Percentiles rank a stretch among this genome's conserved stretches.
phyloP scores from a whole-genome alignment of 345 rosid species.

The Tarenaya hassleriana region DNA sequence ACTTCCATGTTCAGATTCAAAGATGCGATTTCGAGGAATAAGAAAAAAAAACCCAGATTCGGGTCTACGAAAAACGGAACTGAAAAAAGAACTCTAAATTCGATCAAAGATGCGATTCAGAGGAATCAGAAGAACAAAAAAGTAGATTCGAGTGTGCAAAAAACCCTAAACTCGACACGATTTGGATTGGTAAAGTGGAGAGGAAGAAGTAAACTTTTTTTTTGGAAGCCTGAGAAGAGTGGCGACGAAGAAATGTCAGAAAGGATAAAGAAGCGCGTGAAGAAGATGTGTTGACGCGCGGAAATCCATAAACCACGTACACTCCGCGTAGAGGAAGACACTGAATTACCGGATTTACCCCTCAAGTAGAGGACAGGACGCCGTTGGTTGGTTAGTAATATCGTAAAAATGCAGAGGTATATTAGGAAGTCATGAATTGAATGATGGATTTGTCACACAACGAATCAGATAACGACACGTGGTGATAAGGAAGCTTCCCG shows the following conservation, averaged over 20 bases:
- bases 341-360: neutral
- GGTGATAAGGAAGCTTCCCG: neutral
- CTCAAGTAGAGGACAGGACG: neutral
- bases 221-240: neutral
- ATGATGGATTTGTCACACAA: neutral
- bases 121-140: conserved; percentile 5
- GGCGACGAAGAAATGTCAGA: conserved; percentile 7
- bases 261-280: conserved; percentile 17
- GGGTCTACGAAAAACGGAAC: neutral
- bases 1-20: conserved; percentile 41
- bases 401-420: neutral
- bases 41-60: conserved; percentile 21
- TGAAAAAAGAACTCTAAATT: neutral
- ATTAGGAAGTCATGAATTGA: conserved; percentile 4
- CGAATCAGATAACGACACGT: conserved; percentile 15
- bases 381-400: neutral
- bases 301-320: conserved; percentile 23
- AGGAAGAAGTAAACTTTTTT: conserved; percentile 8
- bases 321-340: conserved; percentile 14
- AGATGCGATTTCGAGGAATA: conserved; percentile 9
- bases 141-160: neutral
- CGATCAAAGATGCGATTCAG: conserved; percentile 21
- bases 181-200: conserved; percentile 33
- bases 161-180: conserved; percentile 20
- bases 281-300: neutral